Evolutionary conservation across 345 rosid genomes (phyloP).

Genomic region (Hypericum perforatum): DNA sequence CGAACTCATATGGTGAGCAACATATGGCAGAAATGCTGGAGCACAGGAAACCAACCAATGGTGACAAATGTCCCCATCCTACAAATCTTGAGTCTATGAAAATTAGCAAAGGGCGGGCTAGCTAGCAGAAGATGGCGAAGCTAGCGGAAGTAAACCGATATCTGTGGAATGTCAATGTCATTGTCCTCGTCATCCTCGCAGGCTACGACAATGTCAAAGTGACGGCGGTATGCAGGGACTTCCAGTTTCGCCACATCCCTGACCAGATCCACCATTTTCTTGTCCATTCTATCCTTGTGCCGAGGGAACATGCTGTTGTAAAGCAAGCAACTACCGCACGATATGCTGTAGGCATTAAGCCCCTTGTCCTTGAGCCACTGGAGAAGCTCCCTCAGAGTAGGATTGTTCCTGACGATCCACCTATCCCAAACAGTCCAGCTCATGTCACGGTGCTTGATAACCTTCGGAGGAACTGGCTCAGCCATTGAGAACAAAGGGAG

Average conservation of each 20-base stretch:
- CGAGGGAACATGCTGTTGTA: conserved; percentile 80
- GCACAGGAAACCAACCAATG: no score
- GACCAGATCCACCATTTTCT: conserved; percentile 68
- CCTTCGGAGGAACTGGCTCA: conserved; percentile 92
- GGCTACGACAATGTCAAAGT: conserved; percentile 85
- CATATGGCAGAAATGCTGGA: no score
- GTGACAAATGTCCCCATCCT: no score
- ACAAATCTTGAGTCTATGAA: no score
- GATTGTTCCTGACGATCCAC: conserved; percentile 67
- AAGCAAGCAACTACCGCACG: conserved; percentile 78
- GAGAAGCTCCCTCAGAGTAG: conserved; percentile 61
- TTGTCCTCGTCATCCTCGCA: conserved; percentile 80
- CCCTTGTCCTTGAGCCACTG: conserved; percentile 76
- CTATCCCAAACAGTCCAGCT: conserved; percentile 99
- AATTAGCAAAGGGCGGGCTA: no score
- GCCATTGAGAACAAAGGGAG: conserved; percentile 92
- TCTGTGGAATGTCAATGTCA: conserved; percentile 79
- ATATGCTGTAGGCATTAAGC: conserved; percentile 82
- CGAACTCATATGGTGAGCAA: no score
- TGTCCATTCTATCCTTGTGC: conserved; percentile 78
- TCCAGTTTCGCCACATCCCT: conserved; percentile 79
- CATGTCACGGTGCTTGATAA: conserved; percentile 69
- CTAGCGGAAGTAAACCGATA: conserved; percentile 68
- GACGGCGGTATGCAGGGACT: conserved; percentile 54
- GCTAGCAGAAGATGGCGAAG: neutral